Evolutionary conservation across 108 stramenopile genomes (phyloP), one percentile per base, ranked within the genome.

Genomic region (Cyclotella sp.): DNA sequence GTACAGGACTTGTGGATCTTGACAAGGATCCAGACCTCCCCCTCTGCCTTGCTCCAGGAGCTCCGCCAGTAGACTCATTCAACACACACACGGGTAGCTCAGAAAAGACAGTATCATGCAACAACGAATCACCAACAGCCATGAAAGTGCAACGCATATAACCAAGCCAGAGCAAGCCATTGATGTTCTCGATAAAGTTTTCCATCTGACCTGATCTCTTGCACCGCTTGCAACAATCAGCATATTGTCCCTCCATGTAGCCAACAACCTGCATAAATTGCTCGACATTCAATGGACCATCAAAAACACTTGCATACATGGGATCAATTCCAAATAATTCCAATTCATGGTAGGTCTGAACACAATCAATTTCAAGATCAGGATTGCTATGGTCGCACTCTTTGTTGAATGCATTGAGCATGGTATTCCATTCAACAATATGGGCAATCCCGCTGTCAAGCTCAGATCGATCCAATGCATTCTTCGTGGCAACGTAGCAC

Each of bases 61-160:
- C n/a, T n/a, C n/a, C n/a, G n/a, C n/a, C n/a, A n/a, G n/a, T n/a
- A n/a, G n/a, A n/a, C n/a, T 54, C 53, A 54, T 54, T 10, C 53
- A 11, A 7, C 53, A 54, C 53, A 19, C 21, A 18, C 7, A 19
- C 53, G 21, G 53, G n/a, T 7, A 11, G n/a, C n/a, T 54, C 53
- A 54, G 53, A 14, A 54, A 54, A 54, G 21, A n/a, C 53, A n/a
- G 16, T n/a, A 7, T 54, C 18, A 54, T 54, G 53, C 53, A 54
- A 18, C n/a, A 7, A n/a, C 53, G 16, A 19, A 19, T 54, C n/a
- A 7, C 53, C 53, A 11, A n/a, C 11, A n/a, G 53, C 10, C 7
- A 19, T n/a, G 53, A 54, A 54, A n/a, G 11, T 54, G 53, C 53
- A 54, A 7, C 53, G 53, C 53, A 54, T 18, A 54, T 54, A 54